Evolutionary conservation across 225 moss, liverwort and hornwort species (phyloP).

Genomic region (Marchantia polymorpha): DNA sequence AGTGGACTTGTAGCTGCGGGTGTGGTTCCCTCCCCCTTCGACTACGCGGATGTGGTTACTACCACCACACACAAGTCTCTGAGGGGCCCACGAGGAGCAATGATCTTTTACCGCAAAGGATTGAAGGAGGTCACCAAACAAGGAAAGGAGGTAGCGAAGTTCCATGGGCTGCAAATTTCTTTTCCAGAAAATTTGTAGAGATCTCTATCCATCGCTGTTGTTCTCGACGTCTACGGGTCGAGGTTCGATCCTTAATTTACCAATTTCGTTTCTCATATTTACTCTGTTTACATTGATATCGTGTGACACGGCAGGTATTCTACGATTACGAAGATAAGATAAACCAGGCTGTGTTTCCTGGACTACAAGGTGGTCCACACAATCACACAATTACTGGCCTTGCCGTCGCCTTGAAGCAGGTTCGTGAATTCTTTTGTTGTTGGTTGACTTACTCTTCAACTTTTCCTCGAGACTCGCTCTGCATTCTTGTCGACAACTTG

Average conservation of each 20-base stretch:
- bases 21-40: conserved; percentile 89
- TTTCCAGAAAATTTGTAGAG: too few species aligned
- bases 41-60: conserved; percentile 87
- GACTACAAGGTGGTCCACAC: conserved; percentile 98
- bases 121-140: conserved; percentile 87
- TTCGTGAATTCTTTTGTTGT: background rate
- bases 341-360: conserved; percentile 87
- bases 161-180: background rate
- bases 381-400: conserved; percentile 93
- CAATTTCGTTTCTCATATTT: too few species aligned
- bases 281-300: too few species aligned
- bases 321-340: conserved; percentile 96
- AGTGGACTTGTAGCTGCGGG: conserved; percentile 92
- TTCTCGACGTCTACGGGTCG: too few species aligned
- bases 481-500: background rate
- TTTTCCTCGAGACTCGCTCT: background rate
- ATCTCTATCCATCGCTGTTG: too few species aligned
- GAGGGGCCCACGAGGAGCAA: conserved; percentile 89
- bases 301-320: conserved; percentile 47
- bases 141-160: conserved; percentile 61
- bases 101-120: conserved; percentile 96
- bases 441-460: too few species aligned
- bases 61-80: conserved; percentile 96
- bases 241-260: too few species aligned
- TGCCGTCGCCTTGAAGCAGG: conserved; percentile 95